phyloP scores from a whole-genome alignment of 2,329 filamentous ascomycete genomes.

The Hypocrella siamensis region DNA sequence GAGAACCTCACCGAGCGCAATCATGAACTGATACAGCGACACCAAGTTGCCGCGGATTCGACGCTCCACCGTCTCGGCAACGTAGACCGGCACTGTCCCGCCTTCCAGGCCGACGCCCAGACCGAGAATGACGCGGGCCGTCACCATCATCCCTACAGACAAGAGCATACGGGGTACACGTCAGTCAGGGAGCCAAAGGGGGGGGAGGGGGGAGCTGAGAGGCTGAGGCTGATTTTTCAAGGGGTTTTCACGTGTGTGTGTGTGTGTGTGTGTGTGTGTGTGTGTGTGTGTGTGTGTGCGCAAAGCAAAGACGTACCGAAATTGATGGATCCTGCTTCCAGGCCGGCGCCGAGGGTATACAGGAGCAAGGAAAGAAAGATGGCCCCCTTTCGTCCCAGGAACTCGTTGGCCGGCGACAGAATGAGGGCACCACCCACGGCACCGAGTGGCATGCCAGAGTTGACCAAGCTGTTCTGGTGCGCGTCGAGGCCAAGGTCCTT shows the following conservation, averaged over 20 bases:
- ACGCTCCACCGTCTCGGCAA: slow-evolving; percentile 55
- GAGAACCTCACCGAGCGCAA: slow-evolving; percentile 58
- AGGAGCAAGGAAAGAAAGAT: slow-evolving; percentile 55
- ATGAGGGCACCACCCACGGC: slow-evolving; percentile 55
- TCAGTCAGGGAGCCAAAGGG: neutral
- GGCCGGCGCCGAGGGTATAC: slow-evolving; percentile 53
- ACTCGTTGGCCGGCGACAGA: slow-evolving; percentile 51
- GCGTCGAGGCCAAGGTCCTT: slow-evolving; percentile 36
- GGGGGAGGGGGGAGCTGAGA: too few relatives aligned
- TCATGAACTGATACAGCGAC: slow-evolving; percentile 61
- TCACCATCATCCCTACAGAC: slow-evolving; percentile 46
- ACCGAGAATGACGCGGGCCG: slow-evolving; percentile 52
- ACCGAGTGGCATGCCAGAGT: slow-evolving; percentile 55
- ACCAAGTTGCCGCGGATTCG: slow-evolving; percentile 56
- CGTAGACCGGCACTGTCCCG: slow-evolving; percentile 60
- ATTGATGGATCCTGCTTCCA: slow-evolving; percentile 52
- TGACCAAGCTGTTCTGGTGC: slow-evolving; percentile 48
- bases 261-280: too few relatives aligned
- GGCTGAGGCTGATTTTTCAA: too few relatives aligned
- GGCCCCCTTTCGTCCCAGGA: slow-evolving; percentile 48
- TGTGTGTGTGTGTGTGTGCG: too few relatives aligned
- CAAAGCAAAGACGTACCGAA: slow-evolving; percentile 27
- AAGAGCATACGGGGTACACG: neutral
- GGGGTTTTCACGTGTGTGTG: too few relatives aligned
- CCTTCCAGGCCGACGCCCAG: slow-evolving; percentile 58